Conservation (phyloP, 176 grass and related monocot species). For the Cenchrus purpureus region DNA sequence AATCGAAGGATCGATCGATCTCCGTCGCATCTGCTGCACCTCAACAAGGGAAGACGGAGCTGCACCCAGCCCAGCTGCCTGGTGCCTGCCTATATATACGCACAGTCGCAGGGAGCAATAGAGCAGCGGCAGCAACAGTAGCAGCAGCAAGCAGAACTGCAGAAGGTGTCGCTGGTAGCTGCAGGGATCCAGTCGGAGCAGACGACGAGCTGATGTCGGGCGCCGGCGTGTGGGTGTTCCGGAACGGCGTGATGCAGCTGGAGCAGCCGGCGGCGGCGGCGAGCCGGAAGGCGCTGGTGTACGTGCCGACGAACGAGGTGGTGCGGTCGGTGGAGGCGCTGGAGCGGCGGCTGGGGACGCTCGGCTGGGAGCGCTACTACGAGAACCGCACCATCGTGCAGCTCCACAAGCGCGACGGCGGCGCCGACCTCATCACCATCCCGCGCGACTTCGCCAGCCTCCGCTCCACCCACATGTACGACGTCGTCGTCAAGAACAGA, state of each 20-base stretch:
- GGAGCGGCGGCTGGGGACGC: slow-evolving; percentile 61
- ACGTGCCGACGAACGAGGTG: slow-evolving; percentile 70
- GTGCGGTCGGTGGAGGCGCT: slow-evolving; percentile 64
- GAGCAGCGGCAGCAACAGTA: not conserved
- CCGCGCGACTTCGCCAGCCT: slow-evolving; percentile 75
- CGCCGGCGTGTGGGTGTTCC: slow-evolving; percentile 83
- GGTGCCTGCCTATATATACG: not conserved
- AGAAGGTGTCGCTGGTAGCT: too few relatives aligned
- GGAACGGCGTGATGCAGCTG: slow-evolving; percentile 71
- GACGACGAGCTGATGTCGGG: slow-evolving; percentile 19
- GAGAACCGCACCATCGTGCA: slow-evolving; percentile 66
- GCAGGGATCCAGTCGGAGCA: too few relatives aligned
- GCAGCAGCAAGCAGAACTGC: not conserved
- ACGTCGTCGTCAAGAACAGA: slow-evolving; percentile 89
- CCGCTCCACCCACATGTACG: slow-evolving; percentile 92
- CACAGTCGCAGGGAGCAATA: not conserved
- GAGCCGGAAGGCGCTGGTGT: slow-evolving; percentile 58
- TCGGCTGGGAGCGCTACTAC: slow-evolving; percentile 89
- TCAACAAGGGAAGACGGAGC: not conserved
- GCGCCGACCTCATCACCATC: slow-evolving; percentile 78
- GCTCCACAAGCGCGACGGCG: slow-evolving; percentile 78
- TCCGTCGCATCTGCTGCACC: not conserved
- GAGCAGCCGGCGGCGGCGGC: slow-evolving; percentile 47
- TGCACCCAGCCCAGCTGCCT: too few relatives aligned
- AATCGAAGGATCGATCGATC: not conserved